Conservation (phyloP, 371 early-diverging fungal species). For the Blakeslea trispora region DNA sequence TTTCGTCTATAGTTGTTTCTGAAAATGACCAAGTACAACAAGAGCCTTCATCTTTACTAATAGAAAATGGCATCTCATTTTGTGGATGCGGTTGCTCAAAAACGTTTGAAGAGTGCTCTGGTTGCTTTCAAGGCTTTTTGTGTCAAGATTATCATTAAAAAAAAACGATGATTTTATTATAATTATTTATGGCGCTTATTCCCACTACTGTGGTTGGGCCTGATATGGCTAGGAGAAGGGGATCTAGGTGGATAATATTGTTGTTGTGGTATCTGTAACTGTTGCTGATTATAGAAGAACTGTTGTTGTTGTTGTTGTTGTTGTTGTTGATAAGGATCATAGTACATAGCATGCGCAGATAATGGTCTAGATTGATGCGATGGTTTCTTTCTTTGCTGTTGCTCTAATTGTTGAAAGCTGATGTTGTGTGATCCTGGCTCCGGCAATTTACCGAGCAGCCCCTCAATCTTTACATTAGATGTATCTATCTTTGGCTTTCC, state of each 20-base stretch:
- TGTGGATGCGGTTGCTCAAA: conserved; percentile 46
- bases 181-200: conserved; percentile 4
- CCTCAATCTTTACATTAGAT: conserved; percentile 43
- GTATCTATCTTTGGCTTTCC: conserved; percentile 34
- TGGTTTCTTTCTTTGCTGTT: conserved; percentile 19
- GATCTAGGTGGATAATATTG: conserved; percentile 15
- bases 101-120: conserved; percentile 32
- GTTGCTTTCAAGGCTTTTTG: conserved; percentile 17
- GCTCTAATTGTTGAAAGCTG: conserved; percentile 38
- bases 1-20: conserved; percentile 5
- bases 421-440: conserved; percentile 44
- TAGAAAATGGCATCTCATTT: conserved; percentile 26
- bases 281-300: conserved; percentile 7
- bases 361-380: conserved; percentile 1
- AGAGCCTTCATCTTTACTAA: conserved; percentile 30
- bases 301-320: conserved; percentile 16
- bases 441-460: conserved; percentile 38
- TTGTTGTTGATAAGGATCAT: conserved; percentile 12
- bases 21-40: conserved; percentile 7
- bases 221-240: conserved; percentile 10
- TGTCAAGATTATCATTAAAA: conserved; percentile 5
- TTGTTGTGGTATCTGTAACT: conserved; percentile 10
- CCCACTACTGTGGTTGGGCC: conserved; percentile 2
- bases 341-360: not conserved
- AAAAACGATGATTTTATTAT: conserved; percentile 1